Conservation (phyloP, 2,329 filamentous ascomycete species). For the Penicillium vulpinum region DNA sequence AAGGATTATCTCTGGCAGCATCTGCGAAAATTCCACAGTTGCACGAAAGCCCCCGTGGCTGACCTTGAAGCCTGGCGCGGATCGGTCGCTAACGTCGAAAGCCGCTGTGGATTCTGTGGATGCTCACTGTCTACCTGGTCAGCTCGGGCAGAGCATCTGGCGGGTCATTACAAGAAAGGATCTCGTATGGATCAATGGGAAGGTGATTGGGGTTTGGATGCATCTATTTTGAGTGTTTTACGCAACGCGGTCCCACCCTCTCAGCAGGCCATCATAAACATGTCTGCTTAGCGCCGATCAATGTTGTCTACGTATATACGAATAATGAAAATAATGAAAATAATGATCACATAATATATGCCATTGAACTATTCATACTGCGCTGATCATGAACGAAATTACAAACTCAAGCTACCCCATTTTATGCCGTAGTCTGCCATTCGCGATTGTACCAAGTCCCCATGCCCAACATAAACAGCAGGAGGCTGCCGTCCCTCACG, state of each 20-base stretch:
- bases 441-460: slow-evolving; percentile 43
- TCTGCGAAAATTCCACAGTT: slow-evolving; percentile 55
- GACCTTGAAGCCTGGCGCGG: slow-evolving; percentile 58
- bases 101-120: slow-evolving; percentile 57
- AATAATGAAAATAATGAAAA: slow-evolving; percentile 9
- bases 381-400: slow-evolving; percentile 6
- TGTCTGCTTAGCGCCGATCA: neutral
- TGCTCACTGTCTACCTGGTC: slow-evolving; percentile 52
- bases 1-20: slow-evolving; percentile 61
- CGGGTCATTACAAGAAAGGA: slow-evolving; percentile 57
- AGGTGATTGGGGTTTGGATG: slow-evolving; percentile 54
- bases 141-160: slow-evolving; percentile 54
- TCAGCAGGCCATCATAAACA: slow-evolving; percentile 10
- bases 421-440: slow-evolving; percentile 26
- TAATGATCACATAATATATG: neutral
- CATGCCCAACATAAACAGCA: slow-evolving; percentile 48
- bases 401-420: neutral
- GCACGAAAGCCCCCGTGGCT: slow-evolving; percentile 50
- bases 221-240: slow-evolving; percentile 31
- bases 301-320: slow-evolving; percentile 1
- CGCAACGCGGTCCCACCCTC: slow-evolving; percentile 38
- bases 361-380: slow-evolving; percentile 5
- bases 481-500: slow-evolving; percentile 46
- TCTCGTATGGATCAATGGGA: slow-evolving; percentile 56
- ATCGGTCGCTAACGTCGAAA: slow-evolving; percentile 52